Percentiles rank a stretch among this genome's conserved stretches.
These are phyloP conservation scores for Fusarium sterilihyphosum DNA, from an alignment of 2,329 filamentous ascomycete genomes.

Conservation along the genomic window DNA sequence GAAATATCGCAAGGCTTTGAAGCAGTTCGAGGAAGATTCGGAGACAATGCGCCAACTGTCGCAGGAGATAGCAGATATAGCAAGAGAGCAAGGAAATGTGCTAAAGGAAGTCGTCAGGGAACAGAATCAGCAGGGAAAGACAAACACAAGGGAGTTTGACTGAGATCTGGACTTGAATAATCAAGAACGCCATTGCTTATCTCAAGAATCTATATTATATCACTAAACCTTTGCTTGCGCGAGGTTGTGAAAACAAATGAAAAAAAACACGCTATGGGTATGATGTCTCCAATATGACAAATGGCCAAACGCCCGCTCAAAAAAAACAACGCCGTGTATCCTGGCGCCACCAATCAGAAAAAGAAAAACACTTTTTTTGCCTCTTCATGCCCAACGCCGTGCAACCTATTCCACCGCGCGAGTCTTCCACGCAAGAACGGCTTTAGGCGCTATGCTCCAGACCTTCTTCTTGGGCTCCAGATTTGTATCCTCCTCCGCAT, in stretches of 20 bases:
- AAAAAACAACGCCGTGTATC: neutral
- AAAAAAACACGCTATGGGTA: neutral
- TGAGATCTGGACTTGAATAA: neutral
- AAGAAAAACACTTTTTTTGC: slow-evolving; percentile 30
- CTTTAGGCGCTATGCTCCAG: neutral
- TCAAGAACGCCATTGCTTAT: neutral
- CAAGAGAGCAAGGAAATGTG: neutral
- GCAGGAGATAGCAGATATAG: fast-evolving
- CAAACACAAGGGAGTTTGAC: neutral
- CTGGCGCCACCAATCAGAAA: neutral
- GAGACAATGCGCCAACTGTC: fast-evolving
- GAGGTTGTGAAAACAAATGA: neutral
- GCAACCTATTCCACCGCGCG: neutral
- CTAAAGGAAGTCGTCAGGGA: neutral
- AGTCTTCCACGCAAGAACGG: slow-evolving; percentile 9
- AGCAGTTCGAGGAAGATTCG: fast-evolving
- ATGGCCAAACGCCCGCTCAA: neutral
- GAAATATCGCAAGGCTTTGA: neutral
- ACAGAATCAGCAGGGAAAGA: neutral
- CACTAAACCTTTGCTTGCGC: neutral
- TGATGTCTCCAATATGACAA: neutral
- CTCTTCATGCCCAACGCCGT: slow-evolving; percentile 57
- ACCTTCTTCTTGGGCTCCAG: slow-evolving; percentile 15
- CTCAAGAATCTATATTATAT: neutral
- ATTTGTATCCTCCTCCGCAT: neutral